Evolutionary conservation across 2,329 filamentous ascomycete genomes (phyloP).

Genomic region (Talaromyces sp.): DNA sequence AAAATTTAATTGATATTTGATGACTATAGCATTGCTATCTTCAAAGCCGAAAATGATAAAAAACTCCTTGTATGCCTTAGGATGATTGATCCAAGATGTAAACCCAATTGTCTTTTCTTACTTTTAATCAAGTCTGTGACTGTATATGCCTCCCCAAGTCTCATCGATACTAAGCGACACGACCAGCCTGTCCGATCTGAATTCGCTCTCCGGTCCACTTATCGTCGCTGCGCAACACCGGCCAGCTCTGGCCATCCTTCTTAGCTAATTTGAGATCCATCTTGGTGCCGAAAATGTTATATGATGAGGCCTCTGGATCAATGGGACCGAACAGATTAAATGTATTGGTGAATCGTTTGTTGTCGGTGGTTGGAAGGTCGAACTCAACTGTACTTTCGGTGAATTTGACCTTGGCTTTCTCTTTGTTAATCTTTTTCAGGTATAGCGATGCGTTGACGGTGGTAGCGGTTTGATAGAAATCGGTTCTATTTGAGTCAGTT

Average conservation of each 20-base stretch:
- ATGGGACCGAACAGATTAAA: constrained; percentile 76
- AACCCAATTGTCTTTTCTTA: not conserved
- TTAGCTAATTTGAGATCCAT: constrained; percentile 73
- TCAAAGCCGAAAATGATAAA: constrained; percentile 10
- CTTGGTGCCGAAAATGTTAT: constrained; percentile 84
- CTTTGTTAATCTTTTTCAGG: constrained; percentile 93
- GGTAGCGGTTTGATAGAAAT: constrained; percentile 90
- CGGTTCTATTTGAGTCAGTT: constrained; percentile 53
- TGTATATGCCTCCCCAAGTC: not conserved
- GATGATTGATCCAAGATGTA: constrained; percentile 1
- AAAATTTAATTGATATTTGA: not conserved
- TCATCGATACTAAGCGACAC: constrained; percentile 31
- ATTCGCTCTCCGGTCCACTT: constrained; percentile 73
- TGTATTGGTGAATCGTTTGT: constrained; percentile 72
- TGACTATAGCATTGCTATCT: not conserved
- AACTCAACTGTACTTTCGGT: constrained; percentile 61
- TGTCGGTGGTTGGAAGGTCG: constrained; percentile 80
- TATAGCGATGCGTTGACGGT: constrained; percentile 89
- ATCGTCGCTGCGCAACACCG: constrained; percentile 77
- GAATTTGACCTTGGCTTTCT: constrained; percentile 70
- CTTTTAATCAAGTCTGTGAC: not conserved
- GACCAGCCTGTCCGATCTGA: constrained; percentile 78
- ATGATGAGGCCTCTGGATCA: constrained; percentile 69
- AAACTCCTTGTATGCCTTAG: constrained; percentile 17
- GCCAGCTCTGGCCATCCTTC: constrained; percentile 76